Percentiles rank a stretch among this genome's conserved stretches.
Conservation (phyloP, 148 eudicot species). For the Dysphania ambrosioides region DNA sequence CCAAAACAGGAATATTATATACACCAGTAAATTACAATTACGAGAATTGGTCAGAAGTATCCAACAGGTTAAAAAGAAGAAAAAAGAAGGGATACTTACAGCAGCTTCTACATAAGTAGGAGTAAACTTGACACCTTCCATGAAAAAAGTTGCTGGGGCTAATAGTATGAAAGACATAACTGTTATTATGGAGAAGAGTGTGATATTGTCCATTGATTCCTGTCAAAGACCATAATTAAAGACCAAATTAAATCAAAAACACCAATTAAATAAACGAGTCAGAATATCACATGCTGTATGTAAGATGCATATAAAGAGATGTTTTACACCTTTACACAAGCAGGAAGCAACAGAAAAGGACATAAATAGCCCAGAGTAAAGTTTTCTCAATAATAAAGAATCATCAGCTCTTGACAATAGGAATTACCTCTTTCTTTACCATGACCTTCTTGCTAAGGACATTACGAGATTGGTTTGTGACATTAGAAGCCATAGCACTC, state of each 20-base stretch:
- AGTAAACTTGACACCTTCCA: constrained; percentile 87
- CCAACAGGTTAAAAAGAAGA: background rate
- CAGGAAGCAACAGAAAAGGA: no score
- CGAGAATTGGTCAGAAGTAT: background rate
- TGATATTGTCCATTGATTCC: constrained; percentile 92
- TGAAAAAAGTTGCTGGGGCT: constrained; percentile 60
- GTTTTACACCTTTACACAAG: background rate
- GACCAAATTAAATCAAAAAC: constrained; percentile 9
- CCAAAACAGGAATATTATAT: constrained; percentile 12
- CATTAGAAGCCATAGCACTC: constrained; percentile 97
- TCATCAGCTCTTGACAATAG: background rate
- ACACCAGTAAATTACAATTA: constrained; percentile 3
- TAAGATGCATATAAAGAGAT: background rate
- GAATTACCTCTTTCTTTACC: constrained; percentile 81
- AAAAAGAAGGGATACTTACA: constrained; percentile 45
- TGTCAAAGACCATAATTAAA: constrained; percentile 31
- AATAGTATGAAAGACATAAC: constrained; percentile 83
- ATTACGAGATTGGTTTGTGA: constrained; percentile 85
- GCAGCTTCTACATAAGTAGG: constrained; percentile 76
- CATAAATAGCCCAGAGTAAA: background rate
- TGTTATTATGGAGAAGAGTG: constrained; percentile 90
- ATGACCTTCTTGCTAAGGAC: constrained; percentile 95
- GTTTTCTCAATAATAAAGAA: background rate
- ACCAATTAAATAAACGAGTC: background rate
- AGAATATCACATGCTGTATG: background rate